Evolutionary conservation across 2,329 filamentous ascomycete genomes (phyloP).

Genomic region (Capronia coronata): DNA sequence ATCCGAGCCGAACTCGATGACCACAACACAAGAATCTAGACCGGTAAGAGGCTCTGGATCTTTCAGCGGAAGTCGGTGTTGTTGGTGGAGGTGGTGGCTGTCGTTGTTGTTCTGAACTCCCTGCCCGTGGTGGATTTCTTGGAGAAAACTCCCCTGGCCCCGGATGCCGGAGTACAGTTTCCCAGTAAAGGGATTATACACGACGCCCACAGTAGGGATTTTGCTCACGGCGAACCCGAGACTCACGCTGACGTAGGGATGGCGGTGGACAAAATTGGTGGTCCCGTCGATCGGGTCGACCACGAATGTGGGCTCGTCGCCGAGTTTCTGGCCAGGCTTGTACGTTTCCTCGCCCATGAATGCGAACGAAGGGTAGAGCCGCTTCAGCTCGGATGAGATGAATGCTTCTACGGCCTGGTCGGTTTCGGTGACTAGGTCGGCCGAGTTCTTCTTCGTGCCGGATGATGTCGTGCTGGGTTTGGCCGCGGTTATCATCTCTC

Average conservation of each 20-base stretch:
- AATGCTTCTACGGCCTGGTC: conserved; percentile 56
- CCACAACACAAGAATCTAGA: conserved; percentile 48
- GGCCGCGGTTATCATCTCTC: conserved; percentile 39
- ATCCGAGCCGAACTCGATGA: conserved; percentile 57
- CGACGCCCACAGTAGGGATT: conserved; percentile 51
- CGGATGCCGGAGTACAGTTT: conserved; percentile 51
- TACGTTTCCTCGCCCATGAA: conserved; percentile 59
- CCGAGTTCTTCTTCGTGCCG: conserved; percentile 46
- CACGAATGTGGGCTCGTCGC: conserved; percentile 52
- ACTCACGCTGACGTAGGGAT: conserved; percentile 54
- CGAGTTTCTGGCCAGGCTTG: conserved; percentile 48
- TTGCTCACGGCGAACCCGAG: conserved; percentile 50
- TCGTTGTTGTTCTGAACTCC: background rate
- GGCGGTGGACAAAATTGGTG: conserved; percentile 58
- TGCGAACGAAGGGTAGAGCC: conserved; percentile 45
- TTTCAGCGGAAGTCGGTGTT: conserved; percentile 22
- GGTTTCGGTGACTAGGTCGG: conserved; percentile 58
- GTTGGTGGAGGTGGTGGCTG: background rate
- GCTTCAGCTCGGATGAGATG: conserved; percentile 46
- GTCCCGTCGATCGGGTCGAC: conserved; percentile 61
- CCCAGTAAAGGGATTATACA: conserved; percentile 56
- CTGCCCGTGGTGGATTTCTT: conserved; percentile 19
- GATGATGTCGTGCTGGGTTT: conserved; percentile 34
- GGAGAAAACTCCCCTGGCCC: conserved; percentile 49
- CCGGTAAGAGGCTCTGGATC: conserved; percentile 42